Base-by-base conservation (phyloP, 2,329 filamentous ascomycete genomes). In the Fusarium albidum region DNA sequence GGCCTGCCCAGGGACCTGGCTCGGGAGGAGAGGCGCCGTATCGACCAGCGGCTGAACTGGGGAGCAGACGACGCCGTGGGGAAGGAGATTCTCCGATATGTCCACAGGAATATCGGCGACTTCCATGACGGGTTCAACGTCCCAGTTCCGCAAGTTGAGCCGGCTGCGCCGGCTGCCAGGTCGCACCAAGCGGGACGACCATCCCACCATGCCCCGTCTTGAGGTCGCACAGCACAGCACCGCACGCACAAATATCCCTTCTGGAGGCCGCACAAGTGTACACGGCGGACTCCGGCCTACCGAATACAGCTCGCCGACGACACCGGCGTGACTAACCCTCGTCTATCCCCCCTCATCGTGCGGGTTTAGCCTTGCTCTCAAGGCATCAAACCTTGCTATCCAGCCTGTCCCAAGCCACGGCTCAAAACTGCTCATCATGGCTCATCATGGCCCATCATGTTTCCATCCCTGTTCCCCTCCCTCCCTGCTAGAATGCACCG, bases 31-130 rank as follows among this genome's bases (percentile, higher is more conserved):
- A 47, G 68, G 15, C 52, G 58, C 11, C 54, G 51, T 10, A 57
- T 75, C 21, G 57, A 68, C 12, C 61, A 48, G 46, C 63, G 72
- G 25, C 45, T 74, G 5, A 57, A 69, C 53, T 71, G 67, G 70
- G 69, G 67, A 11, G 65, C 54, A 9, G 70, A 74, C 42, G 52
- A 49, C 10, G 47, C 61, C 9, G 45, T 59, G 9, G 54, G 43
- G 14, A 66, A 61, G 41, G 55, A 57, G 8, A 51, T 73, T 15
- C 51, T 75, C 17, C 60, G 63, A 31, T 40, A 65, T 28, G 52
- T 66, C 25, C 49, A 60, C 35, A 61, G 45, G 9, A 52, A 52
- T 5, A 52, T 69, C 18, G 51, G 55, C n/a, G 52, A 57, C 35
- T 66, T 53, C 25, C 49, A 61, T 15, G 54, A 57, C 35, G 50